Percentiles rank a stretch among this genome's conserved stretches.
phyloP scores from a whole-genome alignment of 257 asterid species.

The Cordia subcordata region DNA sequence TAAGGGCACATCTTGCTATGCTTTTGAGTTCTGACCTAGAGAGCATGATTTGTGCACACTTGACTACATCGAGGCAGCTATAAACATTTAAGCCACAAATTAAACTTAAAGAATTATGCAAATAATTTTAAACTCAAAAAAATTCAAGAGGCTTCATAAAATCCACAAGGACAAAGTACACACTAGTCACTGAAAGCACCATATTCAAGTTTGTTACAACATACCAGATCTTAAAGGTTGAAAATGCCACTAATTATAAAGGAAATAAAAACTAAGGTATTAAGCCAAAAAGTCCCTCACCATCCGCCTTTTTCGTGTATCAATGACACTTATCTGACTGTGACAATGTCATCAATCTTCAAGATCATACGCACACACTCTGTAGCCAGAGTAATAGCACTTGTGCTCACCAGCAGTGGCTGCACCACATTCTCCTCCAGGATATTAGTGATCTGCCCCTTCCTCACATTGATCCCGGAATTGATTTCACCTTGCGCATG shows the following conservation, averaged over 20 bases:
- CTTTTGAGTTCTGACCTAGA: too few species aligned
- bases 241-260: conserved; percentile 19
- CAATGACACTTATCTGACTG: conserved; percentile 72
- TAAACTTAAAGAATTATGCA: too few species aligned
- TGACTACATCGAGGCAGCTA: too few species aligned
- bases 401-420: conserved; percentile 96
- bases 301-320: conserved; percentile 9
- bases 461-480: conserved; percentile 99
- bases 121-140: not conserved
- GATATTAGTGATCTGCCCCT: conserved; percentile 95
- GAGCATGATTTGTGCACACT: too few species aligned
- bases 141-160: not conserved
- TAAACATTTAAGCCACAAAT: too few species aligned
- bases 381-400: conserved; percentile 81
- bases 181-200: conserved; percentile 3
- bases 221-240: conserved; percentile 9
- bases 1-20: too few species aligned
- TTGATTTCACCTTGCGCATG: conserved; percentile 96
- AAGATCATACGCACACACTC: conserved; percentile 98
- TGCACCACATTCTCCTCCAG: conserved; percentile 98
- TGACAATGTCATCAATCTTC: conserved; percentile 98
- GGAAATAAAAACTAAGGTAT: conserved; percentile 20
- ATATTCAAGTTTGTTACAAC: conserved; percentile 5
- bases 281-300: conserved; percentile 17
- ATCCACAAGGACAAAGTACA: conserved; percentile 10